These are phyloP conservation scores for Karstenula rhodostoma DNA, from an alignment of 2,329 filamentous ascomycete genomes.

Conservation along the genomic window DNA sequence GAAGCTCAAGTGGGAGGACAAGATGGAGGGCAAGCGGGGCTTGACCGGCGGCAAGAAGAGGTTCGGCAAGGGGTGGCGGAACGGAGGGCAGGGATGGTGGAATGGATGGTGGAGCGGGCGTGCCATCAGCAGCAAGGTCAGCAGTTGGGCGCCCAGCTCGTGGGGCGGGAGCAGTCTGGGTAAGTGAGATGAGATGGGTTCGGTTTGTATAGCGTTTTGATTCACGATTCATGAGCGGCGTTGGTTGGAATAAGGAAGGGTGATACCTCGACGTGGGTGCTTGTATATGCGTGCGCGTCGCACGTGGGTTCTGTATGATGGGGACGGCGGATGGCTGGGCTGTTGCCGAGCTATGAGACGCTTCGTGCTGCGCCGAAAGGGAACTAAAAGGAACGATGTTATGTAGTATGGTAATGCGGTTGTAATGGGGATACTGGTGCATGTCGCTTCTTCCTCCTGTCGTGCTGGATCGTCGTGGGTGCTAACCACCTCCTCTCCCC, in stretches of 20 bases:
- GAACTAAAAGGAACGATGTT: not conserved
- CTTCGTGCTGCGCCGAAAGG: not conserved
- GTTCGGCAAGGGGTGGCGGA: constrained; percentile 39
- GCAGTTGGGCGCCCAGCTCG: constrained; percentile 41
- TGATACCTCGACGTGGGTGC: constrained; percentile 4
- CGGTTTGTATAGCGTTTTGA: constrained; percentile 1
- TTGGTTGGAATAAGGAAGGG: constrained; percentile 7
- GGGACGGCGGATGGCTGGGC: not conserved
- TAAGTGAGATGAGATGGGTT: not conserved
- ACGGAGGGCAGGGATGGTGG: constrained; percentile 47
- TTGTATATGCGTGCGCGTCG: not conserved
- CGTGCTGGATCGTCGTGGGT: too few relatives aligned
- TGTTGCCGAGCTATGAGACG: not conserved
- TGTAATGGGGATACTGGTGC: too few relatives aligned
- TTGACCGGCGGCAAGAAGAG: constrained; percentile 38
- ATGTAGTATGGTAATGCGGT: constrained; percentile 8
- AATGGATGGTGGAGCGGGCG: constrained; percentile 51
- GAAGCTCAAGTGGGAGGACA: constrained; percentile 67
- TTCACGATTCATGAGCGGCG: constrained; percentile 9
- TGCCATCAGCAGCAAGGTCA: constrained; percentile 49
- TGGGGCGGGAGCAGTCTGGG: constrained; percentile 42
- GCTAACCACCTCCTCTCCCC: too few relatives aligned
- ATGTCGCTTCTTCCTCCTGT: too few relatives aligned
- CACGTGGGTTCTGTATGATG: not conserved
- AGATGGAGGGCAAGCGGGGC: constrained; percentile 42